phyloP scores from a whole-genome alignment of 2,329 filamentous ascomycete species.

The Fusarium verrucosum region DNA sequence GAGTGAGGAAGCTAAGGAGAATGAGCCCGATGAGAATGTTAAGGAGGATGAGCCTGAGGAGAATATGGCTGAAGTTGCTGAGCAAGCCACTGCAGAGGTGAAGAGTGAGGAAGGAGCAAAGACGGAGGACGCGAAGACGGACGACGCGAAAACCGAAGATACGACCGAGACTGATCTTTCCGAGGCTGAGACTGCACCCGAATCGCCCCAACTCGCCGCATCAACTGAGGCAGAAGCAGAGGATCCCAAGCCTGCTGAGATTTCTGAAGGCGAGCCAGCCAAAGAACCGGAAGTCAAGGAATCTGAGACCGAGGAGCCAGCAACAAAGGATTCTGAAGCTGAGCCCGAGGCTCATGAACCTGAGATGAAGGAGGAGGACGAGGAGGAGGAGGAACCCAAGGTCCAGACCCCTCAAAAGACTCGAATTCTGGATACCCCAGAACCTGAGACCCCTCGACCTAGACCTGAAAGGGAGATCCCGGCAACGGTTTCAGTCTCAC shows the following conservation, averaged over 20 bases:
- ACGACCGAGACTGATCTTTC: slow-evolving; percentile 5
- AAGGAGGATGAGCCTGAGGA: neutral
- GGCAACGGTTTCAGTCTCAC: slow-evolving; percentile 72
- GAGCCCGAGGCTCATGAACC: neutral
- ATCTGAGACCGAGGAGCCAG: neutral
- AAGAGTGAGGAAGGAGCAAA: neutral
- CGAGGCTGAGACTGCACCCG: neutral
- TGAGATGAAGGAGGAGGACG: neutral
- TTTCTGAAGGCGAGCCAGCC: neutral
- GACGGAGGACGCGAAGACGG: too few relatives aligned
- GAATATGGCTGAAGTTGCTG: neutral
- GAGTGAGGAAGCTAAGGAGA: neutral
- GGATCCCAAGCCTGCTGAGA: neutral
- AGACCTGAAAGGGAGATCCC: slow-evolving; percentile 34
- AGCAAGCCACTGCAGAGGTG: neutral
- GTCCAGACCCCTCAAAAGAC: slow-evolving; percentile 21
- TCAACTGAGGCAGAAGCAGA: neutral
- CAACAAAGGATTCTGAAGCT: neutral
- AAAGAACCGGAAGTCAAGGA: neutral
- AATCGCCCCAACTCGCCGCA: neutral
- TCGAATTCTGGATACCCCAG: slow-evolving; percentile 12
- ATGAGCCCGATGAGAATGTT: neutral
- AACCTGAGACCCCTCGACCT: slow-evolving; percentile 31
- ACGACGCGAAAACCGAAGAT: slow-evolving; percentile 1
- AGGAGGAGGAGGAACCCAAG: neutral